phyloP scores from a whole-genome alignment of 192 early-diverging fungal genomes.

The Coemansia sp. region DNA sequence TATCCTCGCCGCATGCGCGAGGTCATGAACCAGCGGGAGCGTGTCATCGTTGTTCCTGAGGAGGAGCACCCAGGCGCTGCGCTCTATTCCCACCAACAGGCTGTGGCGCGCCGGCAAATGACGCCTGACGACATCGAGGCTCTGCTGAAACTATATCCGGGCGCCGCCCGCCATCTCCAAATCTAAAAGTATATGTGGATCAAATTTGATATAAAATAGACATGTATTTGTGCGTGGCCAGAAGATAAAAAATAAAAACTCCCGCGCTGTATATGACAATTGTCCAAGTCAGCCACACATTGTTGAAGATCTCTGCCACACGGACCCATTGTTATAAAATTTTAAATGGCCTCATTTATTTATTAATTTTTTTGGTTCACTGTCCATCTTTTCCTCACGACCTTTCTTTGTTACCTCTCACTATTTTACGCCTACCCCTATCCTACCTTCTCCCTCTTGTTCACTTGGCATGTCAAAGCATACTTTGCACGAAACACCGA shows the following conservation, averaged over 20 bases:
- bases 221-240: background rate
- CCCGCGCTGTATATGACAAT: background rate
- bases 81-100: background rate
- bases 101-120: background rate
- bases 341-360: no score
- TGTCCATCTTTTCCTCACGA: no score
- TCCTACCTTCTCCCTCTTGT: background rate
- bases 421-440: background rate
- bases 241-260: background rate
- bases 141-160: constrained; percentile 30
- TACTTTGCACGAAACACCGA: background rate
- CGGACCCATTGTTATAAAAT: no score
- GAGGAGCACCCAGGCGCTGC: background rate
- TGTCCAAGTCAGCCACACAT: no score
- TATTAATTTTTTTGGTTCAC: no score
- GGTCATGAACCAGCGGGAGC: constrained; percentile 31
- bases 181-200: background rate
- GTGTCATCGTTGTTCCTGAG: background rate
- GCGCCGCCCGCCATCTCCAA: constrained; percentile 20
- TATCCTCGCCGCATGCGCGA: constrained; percentile 42
- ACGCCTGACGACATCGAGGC: constrained; percentile 11
- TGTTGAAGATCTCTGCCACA: no score
- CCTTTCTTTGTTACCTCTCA: background rate
- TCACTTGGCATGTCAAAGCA: background rate
- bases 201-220: background rate